A percentile compares a stretch with the other conserved stretches of the same genome.
phyloP scores from a whole-genome alignment of 139 green algal species.

The Bryopsis sp. region DNA sequence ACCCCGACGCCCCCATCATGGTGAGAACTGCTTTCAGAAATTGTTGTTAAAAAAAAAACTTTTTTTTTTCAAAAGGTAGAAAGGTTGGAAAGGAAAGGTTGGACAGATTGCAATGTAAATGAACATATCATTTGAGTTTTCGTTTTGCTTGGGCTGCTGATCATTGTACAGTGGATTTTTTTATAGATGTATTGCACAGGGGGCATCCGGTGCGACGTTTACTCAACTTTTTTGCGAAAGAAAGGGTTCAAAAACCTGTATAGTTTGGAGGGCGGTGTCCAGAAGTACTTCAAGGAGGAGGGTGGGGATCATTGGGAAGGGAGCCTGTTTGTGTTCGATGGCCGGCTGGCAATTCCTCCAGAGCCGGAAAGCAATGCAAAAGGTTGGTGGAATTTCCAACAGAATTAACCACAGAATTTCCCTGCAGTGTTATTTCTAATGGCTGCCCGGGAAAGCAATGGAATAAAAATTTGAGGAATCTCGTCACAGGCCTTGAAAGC shows the following conservation, averaged over 20 bases:
- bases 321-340: constrained; percentile 95
- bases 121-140: neutral
- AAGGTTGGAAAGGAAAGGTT: neutral
- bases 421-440: neutral
- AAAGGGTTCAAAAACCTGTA: constrained; percentile 89
- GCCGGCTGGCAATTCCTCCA: constrained; percentile 70
- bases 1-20: constrained; percentile 70
- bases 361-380: constrained; percentile 10
- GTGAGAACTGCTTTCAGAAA: constrained; percentile 24
- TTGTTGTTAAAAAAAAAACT: too few species aligned
- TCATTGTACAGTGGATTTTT: neutral
- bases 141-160: neutral
- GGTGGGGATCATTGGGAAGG: constrained; percentile 74
- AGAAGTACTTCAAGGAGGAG: constrained; percentile 62
- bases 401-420: neutral
- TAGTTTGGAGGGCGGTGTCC: constrained; percentile 86
- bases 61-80: neutral
- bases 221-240: constrained; percentile 77
- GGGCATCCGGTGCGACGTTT: constrained; percentile 98
- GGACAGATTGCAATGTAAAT: neutral
- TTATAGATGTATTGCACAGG: constrained; percentile 98
- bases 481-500: constrained; percentile 1
- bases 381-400: neutral
- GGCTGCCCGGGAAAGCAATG: neutral
- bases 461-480: neutral